Evolutionary conservation across 306 rosid genomes (phyloP), one percentile per base, ranked within the genome.

Genomic region (Inga oerstediana): DNA sequence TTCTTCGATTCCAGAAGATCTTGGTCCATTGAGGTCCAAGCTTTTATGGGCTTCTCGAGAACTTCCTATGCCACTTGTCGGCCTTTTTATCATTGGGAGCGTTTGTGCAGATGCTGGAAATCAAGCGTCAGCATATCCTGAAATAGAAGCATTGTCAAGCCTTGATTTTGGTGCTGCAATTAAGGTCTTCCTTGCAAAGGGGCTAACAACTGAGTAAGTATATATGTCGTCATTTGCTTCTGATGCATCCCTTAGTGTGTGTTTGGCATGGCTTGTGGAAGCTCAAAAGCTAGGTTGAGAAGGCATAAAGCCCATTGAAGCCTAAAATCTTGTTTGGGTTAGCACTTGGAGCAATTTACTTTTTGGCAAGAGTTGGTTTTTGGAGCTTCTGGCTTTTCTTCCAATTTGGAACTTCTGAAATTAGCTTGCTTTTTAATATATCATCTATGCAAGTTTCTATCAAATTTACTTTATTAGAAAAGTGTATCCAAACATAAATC

Each of bases 1-100:
- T 83, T 80, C 86, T 85, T 78, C 93, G 45, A 73, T 86, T 76
- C 88, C 91, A 2, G 97, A 91, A 83, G 97, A 91, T 89, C 98
- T 94, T 88, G 98, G 82, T 73, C 93, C 98, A 22, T 89, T 85
- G 94, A 91, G 95, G 85, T 91, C 98, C 45, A 96, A 94, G 87
- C 98, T 96, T 87, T 84, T 90, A 71, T 92, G 98, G 98, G 99
- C 98, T 20, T 91, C 99, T 15, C 96, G 95, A 48, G 93, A 92
- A 69, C 98, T 96, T 85, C 99, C 98, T 30, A 96, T 96, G 99
- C 99, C 99, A 19, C 97, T 96, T 14, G 91, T 96, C 54, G 99
- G 99, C 79, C 94, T 93, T 67, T 85, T 96, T 66, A 87, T 96
- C 67, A 96, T 96, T 59, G 96, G 90, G 61, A 72, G 94, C 49